Percentiles rank a stretch among this genome's conserved stretches.
These are phyloP conservation scores for Nectriaceae sp. DNA, from an alignment of 2,329 filamentous ascomycete genomes.

Conservation along the genomic window DNA sequence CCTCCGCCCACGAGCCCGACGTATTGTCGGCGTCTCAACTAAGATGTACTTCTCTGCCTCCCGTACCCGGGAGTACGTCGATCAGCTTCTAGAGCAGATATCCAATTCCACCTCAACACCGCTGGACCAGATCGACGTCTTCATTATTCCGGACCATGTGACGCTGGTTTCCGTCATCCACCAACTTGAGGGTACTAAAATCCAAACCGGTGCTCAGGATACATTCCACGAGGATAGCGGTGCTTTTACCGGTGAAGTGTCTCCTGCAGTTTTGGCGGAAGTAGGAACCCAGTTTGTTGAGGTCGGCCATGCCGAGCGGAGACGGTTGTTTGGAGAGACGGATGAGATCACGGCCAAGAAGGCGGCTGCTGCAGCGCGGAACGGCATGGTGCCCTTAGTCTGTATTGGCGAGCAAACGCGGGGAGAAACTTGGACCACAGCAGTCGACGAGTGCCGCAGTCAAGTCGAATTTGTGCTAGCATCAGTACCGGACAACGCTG, in stretches of 20 bases:
- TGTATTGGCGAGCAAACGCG: constrained; percentile 73
- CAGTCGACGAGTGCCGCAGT: constrained; percentile 64
- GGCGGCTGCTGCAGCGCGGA: constrained; percentile 65
- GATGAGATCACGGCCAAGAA: constrained; percentile 68
- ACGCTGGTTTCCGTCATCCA: constrained; percentile 58
- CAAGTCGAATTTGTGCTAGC: constrained; percentile 67
- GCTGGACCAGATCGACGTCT: constrained; percentile 63
- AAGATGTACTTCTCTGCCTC: constrained; percentile 80
- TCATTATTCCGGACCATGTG: constrained; percentile 78
- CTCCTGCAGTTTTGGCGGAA: constrained; percentile 65
- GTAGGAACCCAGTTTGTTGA: constrained; percentile 74
- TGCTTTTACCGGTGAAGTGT: constrained; percentile 78
- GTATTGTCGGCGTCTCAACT: constrained; percentile 71
- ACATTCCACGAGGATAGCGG: constrained; percentile 69
- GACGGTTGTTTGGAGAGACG: constrained; percentile 73
- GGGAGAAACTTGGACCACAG: constrained; percentile 51
- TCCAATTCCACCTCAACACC: constrained; percentile 42
- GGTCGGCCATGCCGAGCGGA: constrained; percentile 78
- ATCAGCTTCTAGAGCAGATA: constrained; percentile 48
- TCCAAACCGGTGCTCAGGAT: constrained; percentile 74
- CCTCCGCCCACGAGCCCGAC: constrained; percentile 43
- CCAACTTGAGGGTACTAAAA: constrained; percentile 44
- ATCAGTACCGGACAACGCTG: constrained; percentile 60
- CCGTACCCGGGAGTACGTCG: constrained; percentile 59
- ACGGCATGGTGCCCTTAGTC: constrained; percentile 75